These are phyloP conservation scores for Globisporangium apiculatum DNA, from an alignment of 352 stramenopile species.

Conservation along the genomic window DNA sequence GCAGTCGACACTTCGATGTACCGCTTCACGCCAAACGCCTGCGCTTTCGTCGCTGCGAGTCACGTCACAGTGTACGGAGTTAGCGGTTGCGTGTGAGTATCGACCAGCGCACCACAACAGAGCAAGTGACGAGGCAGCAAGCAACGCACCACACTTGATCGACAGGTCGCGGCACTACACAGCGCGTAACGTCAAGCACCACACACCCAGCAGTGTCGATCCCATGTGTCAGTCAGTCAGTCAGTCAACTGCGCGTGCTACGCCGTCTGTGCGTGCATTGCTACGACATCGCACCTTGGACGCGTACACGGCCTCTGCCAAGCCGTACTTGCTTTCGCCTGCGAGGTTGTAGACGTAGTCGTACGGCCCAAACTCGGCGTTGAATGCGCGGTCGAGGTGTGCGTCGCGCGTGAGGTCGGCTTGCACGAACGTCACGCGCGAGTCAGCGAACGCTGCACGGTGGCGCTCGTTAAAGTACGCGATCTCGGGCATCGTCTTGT, in stretches of 20 bases:
- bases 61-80: background rate
- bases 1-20: slow-evolving; percentile 83
- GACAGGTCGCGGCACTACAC: slow-evolving; percentile 68
- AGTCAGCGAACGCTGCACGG: slow-evolving; percentile 62
- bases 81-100: background rate
- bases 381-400: slow-evolving; percentile 74
- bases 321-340: slow-evolving; percentile 76
- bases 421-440: slow-evolving; percentile 73
- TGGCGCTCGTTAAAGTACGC: slow-evolving; percentile 73
- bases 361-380: slow-evolving; percentile 62
- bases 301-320: slow-evolving; percentile 66
- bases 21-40: slow-evolving; percentile 62
- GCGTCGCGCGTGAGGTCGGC: slow-evolving; percentile 74
- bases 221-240: background rate
- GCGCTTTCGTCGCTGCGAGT: slow-evolving; percentile 44
- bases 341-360: slow-evolving; percentile 84
- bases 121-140: too few relatives aligned
- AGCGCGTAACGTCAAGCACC: background rate
- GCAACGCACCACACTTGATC: slow-evolving; percentile 68
- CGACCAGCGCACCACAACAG: background rate
- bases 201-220: background rate
- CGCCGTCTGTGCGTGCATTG: background rate
- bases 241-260: background rate
- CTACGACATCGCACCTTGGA: slow-evolving; percentile 38
- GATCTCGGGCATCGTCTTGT: slow-evolving; percentile 87